Conservation (phyloP, 345 rosid genomes). For the Euphorbia lathyris region DNA sequence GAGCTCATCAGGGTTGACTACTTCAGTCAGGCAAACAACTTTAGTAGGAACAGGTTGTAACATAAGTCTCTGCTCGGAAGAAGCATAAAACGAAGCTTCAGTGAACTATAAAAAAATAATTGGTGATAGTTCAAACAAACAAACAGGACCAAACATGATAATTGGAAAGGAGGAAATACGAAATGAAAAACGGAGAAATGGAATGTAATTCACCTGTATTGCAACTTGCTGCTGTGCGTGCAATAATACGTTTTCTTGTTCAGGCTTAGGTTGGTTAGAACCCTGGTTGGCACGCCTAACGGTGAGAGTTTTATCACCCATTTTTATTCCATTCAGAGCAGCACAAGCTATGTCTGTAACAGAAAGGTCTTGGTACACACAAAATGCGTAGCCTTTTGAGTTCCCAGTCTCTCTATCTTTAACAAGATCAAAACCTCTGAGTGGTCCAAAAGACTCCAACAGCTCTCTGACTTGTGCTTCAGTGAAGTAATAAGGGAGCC, state of each 20-base stretch:
- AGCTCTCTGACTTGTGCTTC: constrained; percentile 87
- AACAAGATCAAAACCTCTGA: constrained; percentile 87
- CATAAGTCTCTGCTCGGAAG: constrained; percentile 61
- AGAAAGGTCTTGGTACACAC: constrained; percentile 86
- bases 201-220: constrained; percentile 56
- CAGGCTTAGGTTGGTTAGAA: constrained; percentile 83
- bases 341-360: constrained; percentile 97
- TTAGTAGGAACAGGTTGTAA: constrained; percentile 74
- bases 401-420: constrained; percentile 93
- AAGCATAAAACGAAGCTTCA: not conserved
- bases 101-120: not conserved
- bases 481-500: constrained; percentile 90
- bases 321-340: constrained; percentile 91
- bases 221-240: constrained; percentile 99
- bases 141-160: not conserved
- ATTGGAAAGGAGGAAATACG: not conserved
- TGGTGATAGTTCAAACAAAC: not conserved
- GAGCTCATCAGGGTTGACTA: constrained; percentile 74
- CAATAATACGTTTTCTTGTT: constrained; percentile 78
- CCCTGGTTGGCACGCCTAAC: constrained; percentile 97
- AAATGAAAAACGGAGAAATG: not conserved
- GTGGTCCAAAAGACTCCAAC: constrained; percentile 87
- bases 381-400: constrained; percentile 90
- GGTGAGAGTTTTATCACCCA: constrained; percentile 97
- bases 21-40: constrained; percentile 89